phyloP scores from a whole-genome alignment of 1,139 yeast species.

The Eremothecium sinecaudum region DNA sequence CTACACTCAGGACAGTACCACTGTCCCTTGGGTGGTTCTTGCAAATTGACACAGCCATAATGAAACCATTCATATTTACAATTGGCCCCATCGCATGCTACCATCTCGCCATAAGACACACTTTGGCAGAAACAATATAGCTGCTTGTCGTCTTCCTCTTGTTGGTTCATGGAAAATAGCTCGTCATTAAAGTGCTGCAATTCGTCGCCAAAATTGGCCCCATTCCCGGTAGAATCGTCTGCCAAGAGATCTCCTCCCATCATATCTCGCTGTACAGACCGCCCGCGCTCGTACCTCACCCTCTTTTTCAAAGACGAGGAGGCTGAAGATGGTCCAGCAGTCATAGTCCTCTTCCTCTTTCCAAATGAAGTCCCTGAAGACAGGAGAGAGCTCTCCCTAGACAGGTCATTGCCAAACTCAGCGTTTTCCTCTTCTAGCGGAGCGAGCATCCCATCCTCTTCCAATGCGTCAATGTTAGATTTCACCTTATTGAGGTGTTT shows the following conservation, averaged over 20 bases:
- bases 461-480: conserved; percentile 65
- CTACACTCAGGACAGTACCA: conserved; percentile 68
- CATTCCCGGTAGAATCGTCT: conserved; percentile 11
- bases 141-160: conserved; percentile 36
- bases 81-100: conserved; percentile 66
- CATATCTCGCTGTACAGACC: conserved; percentile 11
- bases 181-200: conserved; percentile 19
- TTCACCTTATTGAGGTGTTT: conserved; percentile 68
- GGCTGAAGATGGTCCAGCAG: conserved; percentile 13
- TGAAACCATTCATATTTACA: conserved; percentile 73
- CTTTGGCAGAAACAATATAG: conserved; percentile 61
- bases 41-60: conserved; percentile 63
- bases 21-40: conserved; percentile 57
- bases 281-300: conserved; percentile 14
- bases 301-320: conserved; percentile 17
- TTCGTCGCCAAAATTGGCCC: conserved; percentile 14
- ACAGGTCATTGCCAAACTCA: conserved; percentile 18
- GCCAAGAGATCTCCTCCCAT: conserved; percentile 9
- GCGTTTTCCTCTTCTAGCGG: conserved; percentile 35
- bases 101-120: conserved; percentile 67
- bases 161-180: conserved; percentile 20
- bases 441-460: conserved; percentile 71
- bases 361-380: conserved; percentile 18
- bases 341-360: conserved; percentile 12
- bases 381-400: conserved; percentile 23